Base-by-base conservation (phyloP, 2,329 filamentous ascomycete species). In the Cercospora zeina region DNA sequence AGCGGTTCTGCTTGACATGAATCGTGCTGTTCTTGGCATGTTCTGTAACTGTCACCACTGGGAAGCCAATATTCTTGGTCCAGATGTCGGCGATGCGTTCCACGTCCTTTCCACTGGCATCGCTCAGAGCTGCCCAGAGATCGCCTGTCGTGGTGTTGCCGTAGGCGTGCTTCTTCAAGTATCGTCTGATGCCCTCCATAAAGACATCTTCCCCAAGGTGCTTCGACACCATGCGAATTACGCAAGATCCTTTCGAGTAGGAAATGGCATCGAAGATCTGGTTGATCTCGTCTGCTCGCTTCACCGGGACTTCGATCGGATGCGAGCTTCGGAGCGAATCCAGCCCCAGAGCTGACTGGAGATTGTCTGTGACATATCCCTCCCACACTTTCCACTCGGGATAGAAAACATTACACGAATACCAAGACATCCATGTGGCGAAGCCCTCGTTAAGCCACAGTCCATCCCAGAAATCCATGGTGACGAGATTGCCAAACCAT, bases 311-410 rank as follows among this genome's bases (percentile, higher is more conserved):
- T 77, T 97, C 93, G 62, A 97, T 96, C 5, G 93, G 93, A 76
- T 97, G 93, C 72, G 91, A 96, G 84, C 92, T 97, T 70, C 93
- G 87, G 58, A 97, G 80, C 3, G 93, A 96, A 76, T 97, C 93
- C 5, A 97, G 84, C 21, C 88, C 88, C 37, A 97, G 82, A 1
- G 93, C 93, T 66, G 90, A 88, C 75, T 96, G 91, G 61, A 97
- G 83, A 72, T 91, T 96, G 73, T 97, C 93, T 33, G 90, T 93
- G 61, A 97, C 93, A 75, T 96, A 97, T 30, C 87, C 89, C 77
- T 97, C 87, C 93, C 93, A 97, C 13, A 97, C 91, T 78, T 96
- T 96, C 93, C 93, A 97, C 77, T 97, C 93, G 8, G 93, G 93
- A 78, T 93, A 97, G 81, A 97, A 97, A 62, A 85, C 85, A 76